These are phyloP conservation scores for Hygrophorus russula DNA, from an alignment of 768 basidiomycete species.

Conservation along the genomic window DNA sequence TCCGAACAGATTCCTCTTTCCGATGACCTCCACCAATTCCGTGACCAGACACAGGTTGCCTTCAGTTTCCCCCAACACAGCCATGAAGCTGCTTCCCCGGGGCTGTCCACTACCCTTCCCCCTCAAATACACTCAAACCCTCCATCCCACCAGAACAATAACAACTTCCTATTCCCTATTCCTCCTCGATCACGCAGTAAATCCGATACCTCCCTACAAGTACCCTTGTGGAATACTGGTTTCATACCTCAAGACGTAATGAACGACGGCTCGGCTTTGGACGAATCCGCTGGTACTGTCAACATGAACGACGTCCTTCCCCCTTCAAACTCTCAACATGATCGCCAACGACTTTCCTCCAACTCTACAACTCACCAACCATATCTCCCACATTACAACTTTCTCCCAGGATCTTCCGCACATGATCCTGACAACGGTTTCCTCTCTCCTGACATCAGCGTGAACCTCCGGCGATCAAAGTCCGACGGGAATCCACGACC, in stretches of 20 bases:
- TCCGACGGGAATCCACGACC: constrained; percentile 14
- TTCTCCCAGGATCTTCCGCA: constrained; percentile 12
- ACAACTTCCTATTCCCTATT: constrained; percentile 25
- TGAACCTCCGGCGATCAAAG: constrained; percentile 16
- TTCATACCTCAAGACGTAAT: constrained; percentile 9
- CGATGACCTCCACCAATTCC: background rate
- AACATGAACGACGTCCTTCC: constrained; percentile 13
- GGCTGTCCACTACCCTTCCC: constrained; percentile 11
- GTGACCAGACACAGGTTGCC: constrained; percentile 3
- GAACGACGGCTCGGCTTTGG: constrained; percentile 25
- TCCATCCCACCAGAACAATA: constrained; percentile 11
- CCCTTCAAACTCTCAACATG: constrained; percentile 12
- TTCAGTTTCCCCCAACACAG: constrained; percentile 1
- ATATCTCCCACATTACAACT: constrained; percentile 23
- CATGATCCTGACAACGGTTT: constrained; percentile 12
- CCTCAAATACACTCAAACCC: constrained; percentile 18
- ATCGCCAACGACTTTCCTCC: constrained; percentile 12
- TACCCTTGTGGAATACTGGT: constrained; percentile 38
- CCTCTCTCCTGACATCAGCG: constrained; percentile 16
- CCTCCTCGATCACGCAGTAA: constrained; percentile 33
- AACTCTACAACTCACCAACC: constrained; percentile 14
- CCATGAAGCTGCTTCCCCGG: constrained; percentile 13
- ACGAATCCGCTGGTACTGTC: constrained; percentile 14
- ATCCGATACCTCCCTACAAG: constrained; percentile 48
- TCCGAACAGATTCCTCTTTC: background rate